These are phyloP conservation scores for Hypomontagnella monticulosa DNA, from an alignment of 495 filamentous ascomycete species.

Conservation along the genomic window DNA sequence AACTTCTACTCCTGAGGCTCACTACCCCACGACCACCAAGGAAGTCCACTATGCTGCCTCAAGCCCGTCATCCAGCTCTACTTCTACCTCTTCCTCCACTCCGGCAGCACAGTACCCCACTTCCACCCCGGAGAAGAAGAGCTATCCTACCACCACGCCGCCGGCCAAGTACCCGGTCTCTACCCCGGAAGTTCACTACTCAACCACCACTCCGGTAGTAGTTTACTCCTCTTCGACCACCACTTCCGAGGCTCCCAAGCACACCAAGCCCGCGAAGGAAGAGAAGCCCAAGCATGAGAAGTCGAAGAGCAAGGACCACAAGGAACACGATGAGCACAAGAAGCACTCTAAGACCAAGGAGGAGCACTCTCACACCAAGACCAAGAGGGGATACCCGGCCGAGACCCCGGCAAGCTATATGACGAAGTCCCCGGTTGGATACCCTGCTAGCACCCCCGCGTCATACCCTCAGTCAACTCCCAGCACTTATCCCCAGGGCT, in stretches of 20 bases:
- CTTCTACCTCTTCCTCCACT: constrained; percentile 13
- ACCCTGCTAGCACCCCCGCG: constrained; percentile 8
- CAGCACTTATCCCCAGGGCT: background rate
- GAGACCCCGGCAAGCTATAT: too few relatives aligned
- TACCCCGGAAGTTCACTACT: constrained; percentile 1
- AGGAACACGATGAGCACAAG: too few relatives aligned
- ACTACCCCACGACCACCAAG: constrained; percentile 15
- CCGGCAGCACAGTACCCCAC: constrained; percentile 13
- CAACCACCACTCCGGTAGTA: constrained; percentile 1
- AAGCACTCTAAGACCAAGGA: constrained; percentile 13
- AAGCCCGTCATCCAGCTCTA: background rate
- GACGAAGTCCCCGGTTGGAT: constrained; percentile 6
- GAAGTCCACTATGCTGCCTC: constrained; percentile 8
- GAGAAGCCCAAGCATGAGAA: constrained; percentile 11
- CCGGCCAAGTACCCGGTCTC: background rate
- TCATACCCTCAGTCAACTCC: constrained; percentile 1
- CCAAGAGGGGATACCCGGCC: constrained; percentile 7
- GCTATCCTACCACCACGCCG: constrained; percentile 4
- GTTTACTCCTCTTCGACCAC: background rate
- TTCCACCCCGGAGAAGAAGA: constrained; percentile 13
- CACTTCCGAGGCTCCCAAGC: background rate
- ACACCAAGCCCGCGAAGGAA: constrained; percentile 1
- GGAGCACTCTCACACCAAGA: constrained; percentile 10
- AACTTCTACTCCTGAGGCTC: constrained; percentile 6
- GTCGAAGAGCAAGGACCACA: constrained; percentile 15